A percentile compares a stretch with the other conserved stretches of the same genome.
Evolutionary conservation across 2,329 filamentous ascomycete genomes (phyloP).

Genomic region (Xylaria sp.): DNA sequence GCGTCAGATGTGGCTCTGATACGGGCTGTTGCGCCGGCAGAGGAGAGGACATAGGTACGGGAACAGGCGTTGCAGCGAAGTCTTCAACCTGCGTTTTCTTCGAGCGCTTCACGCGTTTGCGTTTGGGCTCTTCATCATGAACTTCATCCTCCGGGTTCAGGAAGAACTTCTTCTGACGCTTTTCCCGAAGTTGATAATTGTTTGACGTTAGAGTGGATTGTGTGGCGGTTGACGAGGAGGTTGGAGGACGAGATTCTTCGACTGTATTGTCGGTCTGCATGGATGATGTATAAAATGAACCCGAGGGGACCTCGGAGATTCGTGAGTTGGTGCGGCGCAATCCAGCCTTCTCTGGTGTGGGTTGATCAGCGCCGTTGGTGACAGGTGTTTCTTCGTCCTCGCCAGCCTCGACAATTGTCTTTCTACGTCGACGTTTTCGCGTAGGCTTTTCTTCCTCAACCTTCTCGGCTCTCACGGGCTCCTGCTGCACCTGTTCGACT

Average conservation of each 20-base stretch:
- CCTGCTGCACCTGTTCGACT: conserved; percentile 23
- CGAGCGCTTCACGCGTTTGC: conserved; percentile 39
- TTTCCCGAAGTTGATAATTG: conserved; percentile 59
- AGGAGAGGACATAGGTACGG: conserved; percentile 18
- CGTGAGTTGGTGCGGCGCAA: conserved; percentile 32
- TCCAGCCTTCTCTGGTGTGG: conserved; percentile 19
- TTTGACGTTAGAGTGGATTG: conserved; percentile 57
- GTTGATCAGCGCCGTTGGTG: conserved; percentile 23
- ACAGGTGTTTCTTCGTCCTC: conserved; percentile 29
- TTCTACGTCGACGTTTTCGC: conserved; percentile 39
- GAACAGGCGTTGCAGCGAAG: conserved; percentile 21
- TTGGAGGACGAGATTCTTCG: conserved; percentile 57
- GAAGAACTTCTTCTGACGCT: conserved; percentile 60
- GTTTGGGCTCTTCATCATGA: conserved; percentile 38
- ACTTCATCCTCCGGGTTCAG: conserved; percentile 54
- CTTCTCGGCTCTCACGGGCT: conserved; percentile 14
- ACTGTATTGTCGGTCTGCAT: conserved; percentile 44
- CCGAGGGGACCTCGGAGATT: conserved; percentile 47
- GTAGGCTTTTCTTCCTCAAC: conserved; percentile 26
- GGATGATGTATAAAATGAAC: conserved; percentile 48
- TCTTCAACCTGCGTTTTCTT: conserved; percentile 39
- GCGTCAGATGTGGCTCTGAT: conserved; percentile 15
- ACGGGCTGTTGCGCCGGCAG: conserved; percentile 17
- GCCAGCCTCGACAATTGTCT: conserved; percentile 16
- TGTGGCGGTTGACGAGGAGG: conserved; percentile 59